Conservation (phyloP, 192 early-diverging fungal species). For the Entophlyctis luteolus region DNA sequence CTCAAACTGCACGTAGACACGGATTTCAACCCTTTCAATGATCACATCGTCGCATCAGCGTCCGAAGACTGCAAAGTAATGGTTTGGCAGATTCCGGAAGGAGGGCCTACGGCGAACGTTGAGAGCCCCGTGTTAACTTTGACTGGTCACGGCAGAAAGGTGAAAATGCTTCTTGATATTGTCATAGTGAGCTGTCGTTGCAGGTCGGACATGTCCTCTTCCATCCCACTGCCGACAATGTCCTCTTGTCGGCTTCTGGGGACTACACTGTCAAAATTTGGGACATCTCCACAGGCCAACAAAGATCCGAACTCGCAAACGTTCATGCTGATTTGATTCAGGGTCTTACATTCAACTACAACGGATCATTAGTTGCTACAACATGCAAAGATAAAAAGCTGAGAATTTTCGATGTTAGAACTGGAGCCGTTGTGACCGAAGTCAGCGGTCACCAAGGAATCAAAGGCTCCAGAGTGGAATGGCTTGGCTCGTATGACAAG, state of each 20-base stretch:
- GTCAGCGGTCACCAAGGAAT: conserved; percentile 86
- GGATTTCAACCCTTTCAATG: conserved; percentile 97
- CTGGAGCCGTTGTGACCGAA: conserved; percentile 77
- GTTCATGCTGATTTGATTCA: conserved; percentile 84
- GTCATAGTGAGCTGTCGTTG: no score
- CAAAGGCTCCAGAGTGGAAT: conserved; percentile 91
- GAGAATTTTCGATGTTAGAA: conserved; percentile 87
- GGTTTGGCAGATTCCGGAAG: conserved; percentile 91
- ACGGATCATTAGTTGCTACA: conserved; percentile 79
- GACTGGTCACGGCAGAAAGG: conserved; percentile 74
- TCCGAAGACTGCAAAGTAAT: conserved; percentile 65
- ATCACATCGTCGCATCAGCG: conserved; percentile 82
- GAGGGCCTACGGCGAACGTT: conserved; percentile 66
- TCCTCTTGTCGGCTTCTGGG: conserved; percentile 83
- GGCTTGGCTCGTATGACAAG: conserved; percentile 77
- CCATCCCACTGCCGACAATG: conserved; percentile 92
- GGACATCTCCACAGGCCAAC: conserved; percentile 84
- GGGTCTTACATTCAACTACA: conserved; percentile 84
- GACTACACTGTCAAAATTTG: conserved; percentile 84
- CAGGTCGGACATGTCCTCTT: conserved; percentile 99
- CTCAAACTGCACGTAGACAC: conserved; percentile 60
- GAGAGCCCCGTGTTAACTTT: conserved; percentile 76
- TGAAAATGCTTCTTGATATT: conserved; percentile 13
- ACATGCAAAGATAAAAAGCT: conserved; percentile 96
- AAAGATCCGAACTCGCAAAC: conserved; percentile 73